These are phyloP conservation scores for Rosa hybrid DNA, from an alignment of 331 rosid species.

Conservation along the genomic window DNA sequence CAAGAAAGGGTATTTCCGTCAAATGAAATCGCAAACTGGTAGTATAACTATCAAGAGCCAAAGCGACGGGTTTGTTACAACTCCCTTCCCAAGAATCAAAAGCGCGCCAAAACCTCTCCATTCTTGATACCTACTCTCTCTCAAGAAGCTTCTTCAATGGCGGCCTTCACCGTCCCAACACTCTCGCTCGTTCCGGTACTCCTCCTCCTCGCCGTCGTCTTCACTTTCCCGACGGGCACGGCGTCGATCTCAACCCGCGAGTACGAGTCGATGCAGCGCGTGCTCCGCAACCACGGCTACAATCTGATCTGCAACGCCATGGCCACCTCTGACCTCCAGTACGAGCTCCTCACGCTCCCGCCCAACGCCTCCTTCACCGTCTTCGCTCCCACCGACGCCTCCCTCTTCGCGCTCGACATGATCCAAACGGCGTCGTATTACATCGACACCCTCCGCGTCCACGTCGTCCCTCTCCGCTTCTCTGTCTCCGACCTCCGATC, in stretches of 20 bases:
- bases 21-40: not conserved
- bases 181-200: not conserved
- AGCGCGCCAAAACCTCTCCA: constrained; percentile 13
- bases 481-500: constrained; percentile 45
- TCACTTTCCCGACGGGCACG: constrained; percentile 9
- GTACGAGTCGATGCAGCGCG: constrained; percentile 47
- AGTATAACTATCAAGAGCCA: not conserved
- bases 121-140: not conserved
- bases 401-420: constrained; percentile 66
- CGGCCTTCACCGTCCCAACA: not conserved
- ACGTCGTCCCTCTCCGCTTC: constrained; percentile 62
- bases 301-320: constrained; percentile 69
- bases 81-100: not conserved
- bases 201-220: not conserved
- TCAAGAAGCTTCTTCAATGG: constrained; percentile 10
- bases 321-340: constrained; percentile 59
- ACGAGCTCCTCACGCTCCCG: constrained; percentile 34
- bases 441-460: constrained; percentile 56
- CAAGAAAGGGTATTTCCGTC: not conserved
- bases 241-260: constrained; percentile 36
- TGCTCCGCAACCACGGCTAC: constrained; percentile 54
- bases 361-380: constrained; percentile 44
- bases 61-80: not conserved
- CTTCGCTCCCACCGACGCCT: constrained; percentile 65
- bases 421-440: constrained; percentile 50